These are phyloP conservation scores for Ogataea parapolymorpha DNA, from an alignment of 805 yeast species.

Conservation along the genomic window DNA sequence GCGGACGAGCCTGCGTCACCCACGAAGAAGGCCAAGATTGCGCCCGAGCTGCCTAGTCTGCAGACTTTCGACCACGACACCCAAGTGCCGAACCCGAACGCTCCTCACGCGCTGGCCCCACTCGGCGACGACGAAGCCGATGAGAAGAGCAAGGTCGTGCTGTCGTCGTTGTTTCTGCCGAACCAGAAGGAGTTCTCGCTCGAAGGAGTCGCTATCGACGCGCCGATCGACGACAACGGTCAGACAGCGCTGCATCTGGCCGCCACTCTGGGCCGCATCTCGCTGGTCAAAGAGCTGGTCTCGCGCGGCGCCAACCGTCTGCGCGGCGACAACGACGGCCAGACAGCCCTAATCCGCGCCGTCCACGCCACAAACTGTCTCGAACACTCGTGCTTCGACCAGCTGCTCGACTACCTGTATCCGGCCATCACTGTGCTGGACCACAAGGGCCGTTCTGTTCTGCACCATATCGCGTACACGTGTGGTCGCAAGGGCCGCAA, in stretches of 20 bases:
- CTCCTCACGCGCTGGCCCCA: conserved; percentile 50
- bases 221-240: conserved; percentile 89
- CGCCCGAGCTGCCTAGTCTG: conserved; percentile 20
- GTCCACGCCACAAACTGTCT: conserved; percentile 80
- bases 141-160: conserved; percentile 35
- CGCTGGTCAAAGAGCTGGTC: conserved; percentile 67
- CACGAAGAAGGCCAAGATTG: conserved; percentile 12
- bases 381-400: conserved; percentile 72
- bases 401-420: conserved; percentile 65
- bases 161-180: conserved; percentile 51
- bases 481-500: conserved; percentile 75
- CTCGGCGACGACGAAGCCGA: conserved; percentile 27
- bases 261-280: conserved; percentile 77
- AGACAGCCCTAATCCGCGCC: conserved; percentile 81
- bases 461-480: conserved; percentile 83
- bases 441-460: conserved; percentile 68
- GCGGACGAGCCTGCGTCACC: conserved; percentile 18
- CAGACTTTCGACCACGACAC: conserved; percentile 37
- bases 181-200: conserved; percentile 35
- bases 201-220: conserved; percentile 58
- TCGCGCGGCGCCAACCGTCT: conserved; percentile 63
- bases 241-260: conserved; percentile 97
- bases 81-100: conserved; percentile 38
- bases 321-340: conserved; percentile 78
- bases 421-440: conserved; percentile 70